Percentiles rank a stretch among this genome's conserved stretches.
phyloP scores from a whole-genome alignment of 176 grass and related monocot species.

The Elymus sibiricus region DNA sequence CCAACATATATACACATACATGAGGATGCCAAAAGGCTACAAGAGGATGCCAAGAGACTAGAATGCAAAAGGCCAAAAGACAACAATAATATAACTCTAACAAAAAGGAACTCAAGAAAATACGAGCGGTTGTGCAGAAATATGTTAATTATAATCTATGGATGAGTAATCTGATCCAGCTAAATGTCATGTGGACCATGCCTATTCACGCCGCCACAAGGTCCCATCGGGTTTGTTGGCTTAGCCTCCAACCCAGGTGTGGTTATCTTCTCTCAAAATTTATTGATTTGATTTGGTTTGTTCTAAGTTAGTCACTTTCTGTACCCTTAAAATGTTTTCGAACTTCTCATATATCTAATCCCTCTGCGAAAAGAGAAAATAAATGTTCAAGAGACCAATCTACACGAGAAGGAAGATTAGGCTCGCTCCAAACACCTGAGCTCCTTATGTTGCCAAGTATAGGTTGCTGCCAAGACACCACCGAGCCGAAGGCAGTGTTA shows the following conservation, averaged over 20 bases:
- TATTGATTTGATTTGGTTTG: not conserved
- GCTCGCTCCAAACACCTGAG: not conserved
- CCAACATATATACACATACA: too few relatives aligned
- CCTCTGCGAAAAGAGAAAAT: not conserved
- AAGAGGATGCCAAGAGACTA: too few relatives aligned
- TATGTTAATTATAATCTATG: not conserved
- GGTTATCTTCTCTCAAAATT: not conserved
- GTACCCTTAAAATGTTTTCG: not conserved
- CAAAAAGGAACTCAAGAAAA: slow-evolving; percentile 3
- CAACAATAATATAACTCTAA: too few relatives aligned
- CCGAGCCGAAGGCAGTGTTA: not conserved
- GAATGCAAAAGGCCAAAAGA: too few relatives aligned
- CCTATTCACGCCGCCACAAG: not conserved
- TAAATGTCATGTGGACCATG: not conserved
- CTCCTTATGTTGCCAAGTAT: not conserved
- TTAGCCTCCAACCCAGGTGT: not conserved
- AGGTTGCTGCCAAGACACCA: not conserved
- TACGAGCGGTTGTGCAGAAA: not conserved
- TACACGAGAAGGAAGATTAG: not conserved
- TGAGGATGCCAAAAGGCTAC: too few relatives aligned
- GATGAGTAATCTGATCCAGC: not conserved
- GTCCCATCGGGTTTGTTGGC: not conserved
- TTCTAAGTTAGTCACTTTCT: not conserved
- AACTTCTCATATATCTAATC: not conserved
- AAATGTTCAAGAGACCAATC: not conserved